Evolutionary conservation across 805 yeast genomes (phyloP).

Genomic region (Scheffersomyces stipitis): DNA sequence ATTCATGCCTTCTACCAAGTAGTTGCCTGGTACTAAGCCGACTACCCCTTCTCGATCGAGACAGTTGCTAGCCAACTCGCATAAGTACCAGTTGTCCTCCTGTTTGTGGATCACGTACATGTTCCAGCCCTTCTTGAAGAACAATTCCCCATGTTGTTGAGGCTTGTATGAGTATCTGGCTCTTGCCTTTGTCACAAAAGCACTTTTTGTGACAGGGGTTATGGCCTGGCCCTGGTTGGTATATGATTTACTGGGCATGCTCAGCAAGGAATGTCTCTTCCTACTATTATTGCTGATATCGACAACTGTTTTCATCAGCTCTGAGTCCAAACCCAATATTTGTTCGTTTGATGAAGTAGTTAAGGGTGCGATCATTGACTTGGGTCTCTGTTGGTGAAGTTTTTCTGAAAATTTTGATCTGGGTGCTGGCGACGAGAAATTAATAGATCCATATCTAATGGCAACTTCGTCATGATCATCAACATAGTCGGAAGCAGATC

Average conservation of each 20-base stretch:
- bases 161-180: slow-evolving; percentile 42
- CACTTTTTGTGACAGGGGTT: slow-evolving; percentile 33
- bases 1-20: slow-evolving; percentile 33
- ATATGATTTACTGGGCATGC: slow-evolving; percentile 35
- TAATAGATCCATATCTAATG: slow-evolving; percentile 34
- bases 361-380: slow-evolving; percentile 11
- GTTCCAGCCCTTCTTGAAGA: slow-evolving; percentile 41
- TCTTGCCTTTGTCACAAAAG: slow-evolving; percentile 34
- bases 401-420: not conserved
- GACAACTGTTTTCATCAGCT: slow-evolving; percentile 9
- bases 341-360: slow-evolving; percentile 5
- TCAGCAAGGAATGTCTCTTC: slow-evolving; percentile 24
- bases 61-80: slow-evolving; percentile 40
- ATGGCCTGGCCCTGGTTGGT: slow-evolving; percentile 16
- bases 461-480: slow-evolving; percentile 40
- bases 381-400: slow-evolving; percentile 8
- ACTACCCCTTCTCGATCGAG: slow-evolving; percentile 31
- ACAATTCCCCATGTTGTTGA: slow-evolving; percentile 41
- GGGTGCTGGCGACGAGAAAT: slow-evolving; percentile 13
- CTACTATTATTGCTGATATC: slow-evolving; percentile 9
- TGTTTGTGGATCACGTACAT: slow-evolving; percentile 43
- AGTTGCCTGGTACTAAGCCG: slow-evolving; percentile 46
- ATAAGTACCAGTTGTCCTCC: slow-evolving; percentile 45
- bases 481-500: slow-evolving; percentile 29
- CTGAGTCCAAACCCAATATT: not conserved